Evolutionary conservation across 2,329 filamentous ascomycete species (phyloP).

Genomic region (Thielaviopsis euricoi): DNA sequence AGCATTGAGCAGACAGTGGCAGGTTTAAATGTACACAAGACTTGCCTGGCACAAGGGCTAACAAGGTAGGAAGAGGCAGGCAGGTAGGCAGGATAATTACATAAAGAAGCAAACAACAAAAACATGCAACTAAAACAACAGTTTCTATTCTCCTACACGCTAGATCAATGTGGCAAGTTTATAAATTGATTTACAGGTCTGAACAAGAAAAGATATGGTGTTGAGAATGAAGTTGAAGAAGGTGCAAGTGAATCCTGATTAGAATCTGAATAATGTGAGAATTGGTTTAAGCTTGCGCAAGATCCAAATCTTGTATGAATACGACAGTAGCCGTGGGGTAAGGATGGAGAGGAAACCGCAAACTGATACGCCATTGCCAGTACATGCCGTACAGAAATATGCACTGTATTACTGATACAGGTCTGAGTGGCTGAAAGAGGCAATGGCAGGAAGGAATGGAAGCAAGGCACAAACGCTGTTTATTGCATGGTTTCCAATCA

Average conservation of each 20-base stretch:
- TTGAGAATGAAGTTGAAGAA: too few species aligned
- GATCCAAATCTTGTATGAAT: background rate
- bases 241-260: too few species aligned
- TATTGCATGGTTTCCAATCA: too few species aligned
- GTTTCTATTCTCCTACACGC: background rate
- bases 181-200: background rate
- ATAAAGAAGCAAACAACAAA: background rate
- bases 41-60: background rate
- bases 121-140: background rate
- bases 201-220: too few species aligned
- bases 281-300: background rate
- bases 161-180: background rate
- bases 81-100: background rate
- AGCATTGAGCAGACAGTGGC: background rate
- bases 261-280: background rate
- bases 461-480: too few species aligned
- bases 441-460: too few species aligned
- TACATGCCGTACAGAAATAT: background rate
- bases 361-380: background rate
- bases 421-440: too few species aligned
- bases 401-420: background rate
- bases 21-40: background rate
- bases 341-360: background rate
- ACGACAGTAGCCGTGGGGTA: background rate
- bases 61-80: background rate